Base-by-base conservation (phyloP, 495 filamentous ascomycete genomes). In the Penicillium crystallinum region DNA sequence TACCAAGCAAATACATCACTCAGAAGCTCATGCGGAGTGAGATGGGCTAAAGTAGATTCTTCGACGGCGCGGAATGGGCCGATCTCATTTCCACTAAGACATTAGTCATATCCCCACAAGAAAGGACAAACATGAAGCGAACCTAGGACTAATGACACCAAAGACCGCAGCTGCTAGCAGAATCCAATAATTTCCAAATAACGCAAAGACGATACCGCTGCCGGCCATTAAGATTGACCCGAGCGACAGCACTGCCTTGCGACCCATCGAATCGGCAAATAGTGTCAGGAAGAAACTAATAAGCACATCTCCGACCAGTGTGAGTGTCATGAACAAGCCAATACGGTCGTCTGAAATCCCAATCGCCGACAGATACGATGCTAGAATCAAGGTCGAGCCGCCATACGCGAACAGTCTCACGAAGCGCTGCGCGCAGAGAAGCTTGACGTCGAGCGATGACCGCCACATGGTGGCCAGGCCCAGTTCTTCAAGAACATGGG, bases 321-420 rank as follows among this genome's bases (percentile, higher is more conserved):
- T 96, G 41, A 92, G 68, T 4, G 87, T 90, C 89, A 95, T 95
- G 66, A 95, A 93, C 4, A 91, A 74, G 14, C 90, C 90, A 37
- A 88, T 91, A n/a, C 74, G 74, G n/a, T 81, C 75, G 58, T 89
- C 82, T 0, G 86, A 77, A 55, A 85, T 80, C 10, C 73, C 75
- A 18, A 93, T 68, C 5, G 80, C 79, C 0, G 80, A 80, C 39
- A 95, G 77, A 61, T 87, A 84, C 4, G 80, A 79, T 8, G 83
- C 89, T 14, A 93, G 77, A 43, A 95, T 85, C 21, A 96, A 74
- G 0, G 86, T 85, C 14, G 83, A 83, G 17, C 79, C 81, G 34
- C 88, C 88, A 58, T 92, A 92, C 10, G 89, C 90, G 57, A 89
- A 87, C 17, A 91, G 78, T 1, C 90, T 86, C 31, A 90, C 78